Conservation (phyloP, 108 stramenopile species). For the Nitzschia sp. region DNA sequence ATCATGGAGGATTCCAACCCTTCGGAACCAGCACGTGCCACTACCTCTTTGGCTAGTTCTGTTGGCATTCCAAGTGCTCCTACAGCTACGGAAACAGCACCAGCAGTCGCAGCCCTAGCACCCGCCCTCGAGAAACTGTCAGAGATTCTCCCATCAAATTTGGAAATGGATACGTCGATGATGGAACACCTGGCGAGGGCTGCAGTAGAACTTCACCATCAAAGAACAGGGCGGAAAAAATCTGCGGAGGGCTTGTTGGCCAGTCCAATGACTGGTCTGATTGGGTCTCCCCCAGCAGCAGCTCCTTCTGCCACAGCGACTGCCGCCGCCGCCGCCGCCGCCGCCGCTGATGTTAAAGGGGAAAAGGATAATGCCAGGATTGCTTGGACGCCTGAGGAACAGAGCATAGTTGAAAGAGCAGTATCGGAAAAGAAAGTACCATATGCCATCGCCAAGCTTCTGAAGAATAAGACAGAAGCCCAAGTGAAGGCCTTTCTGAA, state of each 20-base stretch:
- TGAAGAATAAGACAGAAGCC: conserved; percentile 34
- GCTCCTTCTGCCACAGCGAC: neutral
- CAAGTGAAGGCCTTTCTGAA: conserved; percentile 52
- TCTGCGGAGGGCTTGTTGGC: conserved; percentile 43
- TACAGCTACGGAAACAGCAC: neutral
- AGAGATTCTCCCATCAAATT: conserved; percentile 42
- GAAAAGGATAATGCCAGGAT: conserved; percentile 14
- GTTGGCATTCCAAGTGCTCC: neutral
- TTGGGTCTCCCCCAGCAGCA: neutral
- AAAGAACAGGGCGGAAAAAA: conserved; percentile 74
- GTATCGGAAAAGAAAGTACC: conserved; percentile 19
- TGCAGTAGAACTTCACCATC: conserved; percentile 82
- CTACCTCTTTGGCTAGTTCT: neutral
- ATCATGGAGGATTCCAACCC: neutral
- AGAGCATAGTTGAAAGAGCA: conserved; percentile 17
- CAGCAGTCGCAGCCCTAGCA: conserved; percentile 4
- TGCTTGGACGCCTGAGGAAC: conserved; percentile 41
- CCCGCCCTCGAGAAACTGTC: conserved; percentile 28
- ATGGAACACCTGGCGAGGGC: conserved; percentile 85
- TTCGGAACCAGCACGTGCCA: neutral
- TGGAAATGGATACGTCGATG: conserved; percentile 63
- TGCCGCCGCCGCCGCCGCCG: neutral
- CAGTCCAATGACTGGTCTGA: conserved; percentile 12
- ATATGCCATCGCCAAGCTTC: conserved; percentile 19
- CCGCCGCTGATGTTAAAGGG: neutral